A percentile compares a stretch with the other conserved stretches of the same genome.
Conservation (phyloP, 139 green algal genomes). For the Tetradesmus lagerheimii region DNA sequence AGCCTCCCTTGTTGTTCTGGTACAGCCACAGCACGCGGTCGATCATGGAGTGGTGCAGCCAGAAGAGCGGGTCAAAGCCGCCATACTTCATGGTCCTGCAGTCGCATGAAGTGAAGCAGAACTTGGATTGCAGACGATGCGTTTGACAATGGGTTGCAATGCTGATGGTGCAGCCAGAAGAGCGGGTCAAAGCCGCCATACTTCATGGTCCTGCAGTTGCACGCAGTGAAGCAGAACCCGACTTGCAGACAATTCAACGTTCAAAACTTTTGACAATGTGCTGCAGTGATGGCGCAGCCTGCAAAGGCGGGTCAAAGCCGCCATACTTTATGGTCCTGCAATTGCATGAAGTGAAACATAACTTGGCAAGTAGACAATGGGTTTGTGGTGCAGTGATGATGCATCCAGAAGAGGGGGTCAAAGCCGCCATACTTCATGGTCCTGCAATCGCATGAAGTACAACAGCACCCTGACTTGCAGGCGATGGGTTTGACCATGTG, state of each 20-base stretch:
- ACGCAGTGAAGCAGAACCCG: neutral
- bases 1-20: constrained; percentile 18
- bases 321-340: too few relatives aligned
- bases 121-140: neutral
- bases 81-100: constrained; percentile 12
- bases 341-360: too few relatives aligned
- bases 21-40: constrained; percentile 16
- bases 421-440: constrained; percentile 8
- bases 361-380: too few relatives aligned
- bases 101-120: neutral
- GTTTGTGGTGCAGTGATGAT: too few relatives aligned
- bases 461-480: neutral
- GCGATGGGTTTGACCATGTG: neutral
- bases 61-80: constrained; percentile 34
- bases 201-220: neutral
- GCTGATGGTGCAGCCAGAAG: neutral
- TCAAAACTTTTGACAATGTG: too few relatives aligned
- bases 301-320: too few relatives aligned
- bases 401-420: constrained; percentile 35
- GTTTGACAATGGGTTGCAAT: neutral
- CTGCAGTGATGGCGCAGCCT: neutral
- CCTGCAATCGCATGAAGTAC: neutral
- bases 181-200: neutral
- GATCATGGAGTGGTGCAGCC: constrained; percentile 23
- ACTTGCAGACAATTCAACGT: too few relatives aligned